Conservation (phyloP, 1,284 basidiomycete species). For the Trichosporon sp. region DNA sequence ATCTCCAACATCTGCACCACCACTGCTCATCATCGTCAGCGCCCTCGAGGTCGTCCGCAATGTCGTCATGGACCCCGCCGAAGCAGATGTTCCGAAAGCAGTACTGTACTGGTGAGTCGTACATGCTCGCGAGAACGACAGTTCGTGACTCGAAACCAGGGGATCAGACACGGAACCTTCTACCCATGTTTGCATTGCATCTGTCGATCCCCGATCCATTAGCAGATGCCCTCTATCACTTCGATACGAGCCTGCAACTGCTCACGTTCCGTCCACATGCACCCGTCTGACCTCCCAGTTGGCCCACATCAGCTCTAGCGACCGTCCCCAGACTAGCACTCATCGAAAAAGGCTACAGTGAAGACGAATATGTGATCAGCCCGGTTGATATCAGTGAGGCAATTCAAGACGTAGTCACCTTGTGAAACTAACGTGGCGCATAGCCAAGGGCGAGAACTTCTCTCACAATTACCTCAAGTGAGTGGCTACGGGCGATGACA, state of each 20-base stretch:
- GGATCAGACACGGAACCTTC: background rate
- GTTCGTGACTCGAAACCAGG: background rate
- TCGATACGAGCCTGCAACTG: background rate
- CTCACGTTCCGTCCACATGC: background rate
- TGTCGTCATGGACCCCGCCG: conserved; percentile 18
- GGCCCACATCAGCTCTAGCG: conserved; percentile 55
- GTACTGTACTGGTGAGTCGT: conserved; percentile 53
- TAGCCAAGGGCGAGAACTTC: conserved; percentile 59
- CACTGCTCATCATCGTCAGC: conserved; percentile 12
- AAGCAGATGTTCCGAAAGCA: conserved; percentile 44
- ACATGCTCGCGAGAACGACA: background rate
- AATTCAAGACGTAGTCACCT: background rate
- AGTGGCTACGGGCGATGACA: conserved; percentile 23
- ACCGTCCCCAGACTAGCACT: conserved; percentile 56
- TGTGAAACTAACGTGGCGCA: background rate
- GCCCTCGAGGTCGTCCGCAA: conserved; percentile 13
- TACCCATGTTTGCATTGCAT: background rate
- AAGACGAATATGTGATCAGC: conserved; percentile 55
- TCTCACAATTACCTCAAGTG: conserved; percentile 55
- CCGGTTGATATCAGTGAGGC: conserved; percentile 53
- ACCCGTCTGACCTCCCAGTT: conserved; percentile 35
- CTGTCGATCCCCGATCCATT: background rate
- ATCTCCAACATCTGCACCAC: background rate
- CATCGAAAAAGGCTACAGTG: conserved; percentile 57
- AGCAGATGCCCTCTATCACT: background rate